Conservation (phyloP, 306 rosid genomes). For the Cicer pinnatifidum region DNA sequence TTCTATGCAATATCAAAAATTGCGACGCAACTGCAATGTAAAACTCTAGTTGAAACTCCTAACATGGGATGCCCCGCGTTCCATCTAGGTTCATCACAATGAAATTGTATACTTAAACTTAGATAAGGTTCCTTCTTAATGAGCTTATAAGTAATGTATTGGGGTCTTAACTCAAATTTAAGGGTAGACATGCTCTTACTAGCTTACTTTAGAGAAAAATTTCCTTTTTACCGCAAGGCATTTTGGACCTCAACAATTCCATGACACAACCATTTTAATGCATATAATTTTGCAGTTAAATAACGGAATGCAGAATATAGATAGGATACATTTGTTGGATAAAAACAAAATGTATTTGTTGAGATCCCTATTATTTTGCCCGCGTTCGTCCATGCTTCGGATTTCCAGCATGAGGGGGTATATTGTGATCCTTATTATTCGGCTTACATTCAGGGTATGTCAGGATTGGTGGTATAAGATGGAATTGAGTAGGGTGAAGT, state of each 20-base stretch:
- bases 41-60: background rate
- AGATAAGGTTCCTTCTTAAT: background rate
- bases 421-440: no score
- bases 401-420: no score
- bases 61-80: background rate
- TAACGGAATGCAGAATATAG: background rate
- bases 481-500: no score
- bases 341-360: no score
- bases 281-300: background rate
- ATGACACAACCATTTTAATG: background rate
- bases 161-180: background rate
- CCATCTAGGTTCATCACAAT: constrained; percentile 10
- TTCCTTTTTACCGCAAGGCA: background rate
- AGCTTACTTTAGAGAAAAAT: background rate
- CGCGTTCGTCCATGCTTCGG: no score
- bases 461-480: no score
- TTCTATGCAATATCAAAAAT: no score
- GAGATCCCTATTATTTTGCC: no score
- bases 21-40: no score
- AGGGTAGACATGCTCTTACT: background rate
- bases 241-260: constrained; percentile 14
- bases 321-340: constrained; percentile 1
- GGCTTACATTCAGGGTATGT: no score
- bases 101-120: constrained; percentile 21
- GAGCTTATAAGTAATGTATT: background rate